A percentile compares a stretch with the other conserved stretches of the same genome.
These are phyloP conservation scores for Debaryomycetaceae sp. DNA, from an alignment of 1,139 yeast genomes.

Conservation along the genomic window DNA sequence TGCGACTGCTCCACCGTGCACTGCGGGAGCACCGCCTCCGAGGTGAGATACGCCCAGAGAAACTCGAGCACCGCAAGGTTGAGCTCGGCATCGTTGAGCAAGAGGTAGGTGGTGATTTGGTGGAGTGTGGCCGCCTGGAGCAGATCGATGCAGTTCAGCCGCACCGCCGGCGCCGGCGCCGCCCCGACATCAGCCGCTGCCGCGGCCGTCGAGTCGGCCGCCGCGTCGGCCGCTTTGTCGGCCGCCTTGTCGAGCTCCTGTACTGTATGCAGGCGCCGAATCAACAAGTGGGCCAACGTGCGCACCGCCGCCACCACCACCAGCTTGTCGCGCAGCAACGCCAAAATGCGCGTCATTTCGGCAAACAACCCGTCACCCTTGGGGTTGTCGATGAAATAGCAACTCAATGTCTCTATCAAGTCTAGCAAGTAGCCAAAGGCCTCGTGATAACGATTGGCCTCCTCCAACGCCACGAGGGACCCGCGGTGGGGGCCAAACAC, in stretches of 20 bases:
- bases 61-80: slow-evolving; percentile 31
- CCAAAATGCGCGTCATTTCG: slow-evolving; percentile 43
- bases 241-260: slow-evolving; percentile 1
- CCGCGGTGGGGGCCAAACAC: slow-evolving; percentile 17
- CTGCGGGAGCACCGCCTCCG: slow-evolving; percentile 35
- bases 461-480: slow-evolving; percentile 10
- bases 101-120: slow-evolving; percentile 24
- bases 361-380: slow-evolving; percentile 60
- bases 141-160: slow-evolving; percentile 41
- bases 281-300: slow-evolving; percentile 38
- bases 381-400: slow-evolving; percentile 72
- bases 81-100: slow-evolving; percentile 36
- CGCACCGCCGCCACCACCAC: slow-evolving; percentile 43
- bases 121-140: slow-evolving; percentile 32
- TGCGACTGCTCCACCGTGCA: slow-evolving; percentile 31
- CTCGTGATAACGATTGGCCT: slow-evolving; percentile 49
- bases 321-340: slow-evolving; percentile 51
- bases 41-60: slow-evolving; percentile 34
- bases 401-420: slow-evolving; percentile 77
- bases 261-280: slow-evolving; percentile 23
- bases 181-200: slow-evolving; percentile 14
- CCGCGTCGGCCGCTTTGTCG: slow-evolving; percentile 12
- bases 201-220: slow-evolving; percentile 29
- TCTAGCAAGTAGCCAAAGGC: slow-evolving; percentile 69
- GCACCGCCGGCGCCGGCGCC: slow-evolving; percentile 11